phyloP scores from a whole-genome alignment of 2,329 filamentous ascomycete species.

The Xenoacremonium recifei region DNA sequence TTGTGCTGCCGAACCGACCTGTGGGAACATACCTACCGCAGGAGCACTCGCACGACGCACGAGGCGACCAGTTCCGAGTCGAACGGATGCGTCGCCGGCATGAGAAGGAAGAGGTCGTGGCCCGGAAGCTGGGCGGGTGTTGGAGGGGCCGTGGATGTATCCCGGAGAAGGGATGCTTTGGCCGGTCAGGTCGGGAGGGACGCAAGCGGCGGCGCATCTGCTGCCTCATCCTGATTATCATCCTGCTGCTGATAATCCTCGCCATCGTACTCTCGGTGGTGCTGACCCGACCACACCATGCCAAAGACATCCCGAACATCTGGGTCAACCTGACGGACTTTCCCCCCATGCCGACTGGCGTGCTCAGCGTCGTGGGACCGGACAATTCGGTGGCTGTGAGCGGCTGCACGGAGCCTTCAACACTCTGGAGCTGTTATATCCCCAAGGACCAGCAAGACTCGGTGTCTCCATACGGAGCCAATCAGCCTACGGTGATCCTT shows the following conservation, averaged over 20 bases:
- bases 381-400: conserved; percentile 62
- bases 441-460: conserved; percentile 73
- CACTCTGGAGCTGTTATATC: conserved; percentile 82
- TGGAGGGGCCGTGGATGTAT: conserved; percentile 68
- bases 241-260: conserved; percentile 56
- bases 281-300: conserved; percentile 36
- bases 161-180: conserved; percentile 62
- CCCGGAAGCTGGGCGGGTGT: conserved; percentile 55
- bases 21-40: conserved; percentile 45
- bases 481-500: conserved; percentile 76
- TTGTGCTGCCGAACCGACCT: conserved; percentile 41
- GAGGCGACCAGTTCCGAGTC: conserved; percentile 41
- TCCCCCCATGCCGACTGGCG: conserved; percentile 81
- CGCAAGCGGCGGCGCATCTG: conserved; percentile 63
- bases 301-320: conserved; percentile 37
- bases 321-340: conserved; percentile 88
- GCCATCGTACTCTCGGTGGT: conserved; percentile 58
- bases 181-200: conserved; percentile 60
- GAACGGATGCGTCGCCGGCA: conserved; percentile 54
- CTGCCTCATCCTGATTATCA: conserved; percentile 46
- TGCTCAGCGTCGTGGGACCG: conserved; percentile 74
- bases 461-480: conserved; percentile 60
- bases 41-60: conserved; percentile 41
- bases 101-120: conserved; percentile 65
- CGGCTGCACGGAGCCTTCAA: conserved; percentile 69